Evolutionary conservation across 192 early-diverging fungal genomes (phyloP), one percentile per base, ranked within the genome.

Genomic region (Coemansia sp.): DNA sequence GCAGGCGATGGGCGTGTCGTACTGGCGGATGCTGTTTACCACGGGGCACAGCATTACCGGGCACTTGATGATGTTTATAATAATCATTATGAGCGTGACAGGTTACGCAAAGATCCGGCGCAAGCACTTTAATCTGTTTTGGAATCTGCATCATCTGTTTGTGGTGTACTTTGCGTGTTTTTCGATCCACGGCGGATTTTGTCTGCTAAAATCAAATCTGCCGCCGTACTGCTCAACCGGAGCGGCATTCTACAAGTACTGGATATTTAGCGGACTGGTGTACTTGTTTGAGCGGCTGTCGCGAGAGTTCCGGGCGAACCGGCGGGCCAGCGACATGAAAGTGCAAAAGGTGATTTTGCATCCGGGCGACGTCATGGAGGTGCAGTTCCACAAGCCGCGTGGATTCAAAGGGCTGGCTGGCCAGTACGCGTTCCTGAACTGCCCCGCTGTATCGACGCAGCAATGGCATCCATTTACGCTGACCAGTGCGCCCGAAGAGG

Each of bases 381-480:
- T 94, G 16, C 91, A 91, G 68, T 86, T 92, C 68, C 84, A 82
- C 61, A 91, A 90, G 78, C 82, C 85, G 21, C 67, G 74, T 6
- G 85, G 80, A 22, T 80, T 79, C 53, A 71, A 77, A 31, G 80
- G 85, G 35, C 72, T 85, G 64, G 85, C 91, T 19, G 91, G 91
- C 25, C 91, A 93, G 83, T 93, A 93, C 66, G 87, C 92, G 43
- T 93, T 88, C 61, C 43, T 93, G 41, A 85, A 77, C 71, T 90
- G 90, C 54, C 91, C 91, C 1, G 88, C 89, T 35, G 85, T 92
- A 55, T 84, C 86, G 61, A 71, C 82, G 35, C 83, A 83, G 71
- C 85, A 92, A 72, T 92, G 91, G 91, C 91, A 93, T 61, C 91
- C 91, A 2, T 93, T 93, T 75, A 93, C 91, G 11, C 80, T 93